phyloP scores from a whole-genome alignment of 2,329 filamentous ascomycete species.

The Reticulascus tulasneorum region DNA sequence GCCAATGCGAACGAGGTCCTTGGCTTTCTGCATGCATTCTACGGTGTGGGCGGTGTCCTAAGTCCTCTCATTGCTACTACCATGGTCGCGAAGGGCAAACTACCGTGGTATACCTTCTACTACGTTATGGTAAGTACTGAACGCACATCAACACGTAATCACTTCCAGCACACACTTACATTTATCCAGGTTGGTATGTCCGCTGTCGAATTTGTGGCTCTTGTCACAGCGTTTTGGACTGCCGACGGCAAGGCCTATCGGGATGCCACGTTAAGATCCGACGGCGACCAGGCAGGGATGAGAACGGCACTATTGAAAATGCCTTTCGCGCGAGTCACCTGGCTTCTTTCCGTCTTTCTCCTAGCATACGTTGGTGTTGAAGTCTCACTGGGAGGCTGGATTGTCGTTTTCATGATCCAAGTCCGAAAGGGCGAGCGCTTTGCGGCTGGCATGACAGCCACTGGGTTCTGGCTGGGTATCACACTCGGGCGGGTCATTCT shows the following conservation, averaged over 20 bases:
- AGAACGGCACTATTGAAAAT: constrained; percentile 36
- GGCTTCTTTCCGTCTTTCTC: constrained; percentile 69
- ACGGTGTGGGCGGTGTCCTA: constrained; percentile 64
- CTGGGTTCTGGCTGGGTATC: constrained; percentile 78
- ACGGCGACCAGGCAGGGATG: constrained; percentile 19
- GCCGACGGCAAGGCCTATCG: constrained; percentile 53
- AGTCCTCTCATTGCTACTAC: constrained; percentile 67
- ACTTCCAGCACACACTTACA: not conserved
- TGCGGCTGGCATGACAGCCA: constrained; percentile 68
- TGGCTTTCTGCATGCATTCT: constrained; percentile 65
- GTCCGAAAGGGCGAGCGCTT: constrained; percentile 66
- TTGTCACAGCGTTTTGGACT: constrained; percentile 52
- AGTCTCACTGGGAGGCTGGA: constrained; percentile 75
- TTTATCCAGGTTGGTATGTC: constrained; percentile 46
- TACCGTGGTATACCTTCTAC: constrained; percentile 70
- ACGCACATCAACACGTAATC: too few relatives aligned
- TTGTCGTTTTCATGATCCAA: constrained; percentile 78
- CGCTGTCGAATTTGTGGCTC: constrained; percentile 48
- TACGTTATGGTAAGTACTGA: constrained; percentile 61
- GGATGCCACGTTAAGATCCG: constrained; percentile 22
- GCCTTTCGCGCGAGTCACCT: constrained; percentile 52
- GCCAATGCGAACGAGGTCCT: constrained; percentile 65
- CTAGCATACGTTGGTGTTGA: constrained; percentile 75
- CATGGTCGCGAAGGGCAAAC: constrained; percentile 58
- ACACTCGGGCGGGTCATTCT: constrained; percentile 67